phyloP scores from a whole-genome alignment of 176 grass and related monocot species.

The Oryza glaberrima region DNA sequence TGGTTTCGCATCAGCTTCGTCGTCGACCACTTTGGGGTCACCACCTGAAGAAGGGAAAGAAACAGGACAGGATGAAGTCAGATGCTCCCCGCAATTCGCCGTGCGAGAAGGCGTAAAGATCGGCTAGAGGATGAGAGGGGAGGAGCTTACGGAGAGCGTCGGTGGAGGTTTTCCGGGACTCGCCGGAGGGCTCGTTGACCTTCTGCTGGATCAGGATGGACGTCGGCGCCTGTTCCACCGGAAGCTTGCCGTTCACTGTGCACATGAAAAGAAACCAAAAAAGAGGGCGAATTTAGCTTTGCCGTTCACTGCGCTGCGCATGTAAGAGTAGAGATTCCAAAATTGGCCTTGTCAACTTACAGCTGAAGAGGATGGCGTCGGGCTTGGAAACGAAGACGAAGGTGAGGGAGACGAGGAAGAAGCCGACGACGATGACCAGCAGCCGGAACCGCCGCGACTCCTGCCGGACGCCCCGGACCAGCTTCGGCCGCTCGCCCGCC shows the following conservation, averaged over 20 bases:
- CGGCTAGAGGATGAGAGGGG: neutral
- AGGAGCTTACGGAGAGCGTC: conserved; percentile 32
- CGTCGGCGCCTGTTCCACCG: conserved; percentile 50
- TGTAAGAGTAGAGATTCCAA: neutral
- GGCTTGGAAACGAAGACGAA: conserved; percentile 84
- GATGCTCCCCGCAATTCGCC: neutral
- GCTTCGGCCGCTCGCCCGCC: conserved; percentile 69
- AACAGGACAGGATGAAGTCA: neutral
- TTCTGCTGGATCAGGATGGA: conserved; percentile 51
- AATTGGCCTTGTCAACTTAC: conserved; percentile 23
- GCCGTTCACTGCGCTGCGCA: neutral
- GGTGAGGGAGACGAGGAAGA: conserved; percentile 80
- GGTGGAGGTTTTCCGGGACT: conserved; percentile 9
- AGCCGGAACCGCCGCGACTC: conserved; percentile 69
- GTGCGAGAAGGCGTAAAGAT: neutral
- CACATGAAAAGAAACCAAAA: neutral
- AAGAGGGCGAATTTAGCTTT: neutral
- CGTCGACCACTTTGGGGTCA: conserved; percentile 57
- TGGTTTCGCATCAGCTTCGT: conserved; percentile 44
- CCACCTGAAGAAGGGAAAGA: conserved; percentile 27
- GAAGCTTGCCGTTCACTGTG: conserved; percentile 61
- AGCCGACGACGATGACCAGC: conserved; percentile 62
- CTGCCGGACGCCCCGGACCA: conserved; percentile 55
- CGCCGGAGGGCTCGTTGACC: conserved; percentile 17
- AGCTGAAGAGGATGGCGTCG: conserved; percentile 60